phyloP scores from a whole-genome alignment of 2,329 filamentous ascomycete species.

The Colletotrichum sp. region DNA sequence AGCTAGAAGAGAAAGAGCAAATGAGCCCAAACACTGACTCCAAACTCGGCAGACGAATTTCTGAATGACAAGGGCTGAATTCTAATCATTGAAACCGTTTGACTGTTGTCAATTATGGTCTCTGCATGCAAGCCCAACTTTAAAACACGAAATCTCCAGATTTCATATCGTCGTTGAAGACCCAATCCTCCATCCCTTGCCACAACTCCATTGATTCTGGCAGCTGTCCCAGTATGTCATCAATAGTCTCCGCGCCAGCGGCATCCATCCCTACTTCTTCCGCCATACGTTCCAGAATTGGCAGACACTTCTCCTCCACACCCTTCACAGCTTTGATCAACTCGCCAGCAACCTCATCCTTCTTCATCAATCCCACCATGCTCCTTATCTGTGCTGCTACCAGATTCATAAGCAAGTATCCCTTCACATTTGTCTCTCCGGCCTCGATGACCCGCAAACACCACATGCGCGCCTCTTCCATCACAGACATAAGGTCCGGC shows the following conservation, averaged over 20 bases:
- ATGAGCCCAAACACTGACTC: too few relatives aligned
- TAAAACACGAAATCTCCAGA: neutral
- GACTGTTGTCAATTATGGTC: neutral
- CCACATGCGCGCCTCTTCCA: slow-evolving; percentile 48
- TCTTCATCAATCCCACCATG: slow-evolving; percentile 40
- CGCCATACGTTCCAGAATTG: neutral
- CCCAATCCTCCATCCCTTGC: neutral
- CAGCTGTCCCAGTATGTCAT: neutral
- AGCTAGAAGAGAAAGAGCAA: too few relatives aligned
- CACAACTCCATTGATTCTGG: neutral
- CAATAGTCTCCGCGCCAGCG: neutral
- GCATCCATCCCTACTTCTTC: neutral
- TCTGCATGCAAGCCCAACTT: neutral
- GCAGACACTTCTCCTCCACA: slow-evolving; percentile 34
- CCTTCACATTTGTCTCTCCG: slow-evolving; percentile 62
- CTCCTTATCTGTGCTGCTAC: slow-evolving; percentile 41
- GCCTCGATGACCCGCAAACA: slow-evolving; percentile 42
- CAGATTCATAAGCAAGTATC: slow-evolving; percentile 38
- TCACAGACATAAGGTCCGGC: slow-evolving; percentile 44
- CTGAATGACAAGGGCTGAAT: too few relatives aligned
- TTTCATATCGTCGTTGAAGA: neutral
- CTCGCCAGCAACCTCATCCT: neutral
- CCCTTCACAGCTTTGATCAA: slow-evolving; percentile 40
- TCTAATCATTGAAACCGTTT: too few relatives aligned
- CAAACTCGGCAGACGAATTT: too few relatives aligned